Evolutionary conservation across 1,284 basidiomycete species (phyloP), one percentile per base, ranked within the genome.

Genomic region (Marasmius oreades): DNA sequence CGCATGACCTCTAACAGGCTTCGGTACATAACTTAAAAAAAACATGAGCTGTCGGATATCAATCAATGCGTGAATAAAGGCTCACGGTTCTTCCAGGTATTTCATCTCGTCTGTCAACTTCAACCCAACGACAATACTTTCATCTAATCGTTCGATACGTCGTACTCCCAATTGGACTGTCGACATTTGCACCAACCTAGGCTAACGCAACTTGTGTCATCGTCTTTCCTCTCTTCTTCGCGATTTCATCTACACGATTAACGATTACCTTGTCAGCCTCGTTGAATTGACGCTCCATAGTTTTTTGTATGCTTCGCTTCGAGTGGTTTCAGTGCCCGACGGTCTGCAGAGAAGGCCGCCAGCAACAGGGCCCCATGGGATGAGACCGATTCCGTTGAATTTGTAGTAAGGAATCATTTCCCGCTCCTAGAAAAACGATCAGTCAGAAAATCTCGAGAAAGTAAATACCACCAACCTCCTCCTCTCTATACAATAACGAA

Each of bases 401-500:
- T 59, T 57, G 55, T 58, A 61, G 51, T 61, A 61, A 5, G 59
- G 50, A 23, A 59, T 26, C 59, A 59, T 59, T 52, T 61, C 60
- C 24, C 57, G 58, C 57, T 61, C 60, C 60, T n/a, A n/a, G n/a
- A n/a, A n/a, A n/a, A n/a, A n/a, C n/a, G n/a, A n/a, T n/a, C n/a
- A n/a, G n/a, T n/a, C n/a, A n/a, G n/a, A n/a, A n/a, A n/a, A n/a
- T n/a, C 6, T n/a, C n/a, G n/a, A 16, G 12, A 52, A 18, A 12
- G 8, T 16, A 24, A 10, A 10, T 5, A 31, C 24, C 39, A 24
- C 65, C n/a, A n/a, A 69, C 2, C 20, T 71, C 71, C 61, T 78
- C 75, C 56, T 76, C 73, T 18, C 75, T 67, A 60, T 73, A 74
- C 10, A 74, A 58, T 14, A 73, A 60, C 36, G 68, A 72, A 58